Base-by-base conservation (phyloP, 164 flowering plant genomes). In the Litsea cubeba region DNA sequence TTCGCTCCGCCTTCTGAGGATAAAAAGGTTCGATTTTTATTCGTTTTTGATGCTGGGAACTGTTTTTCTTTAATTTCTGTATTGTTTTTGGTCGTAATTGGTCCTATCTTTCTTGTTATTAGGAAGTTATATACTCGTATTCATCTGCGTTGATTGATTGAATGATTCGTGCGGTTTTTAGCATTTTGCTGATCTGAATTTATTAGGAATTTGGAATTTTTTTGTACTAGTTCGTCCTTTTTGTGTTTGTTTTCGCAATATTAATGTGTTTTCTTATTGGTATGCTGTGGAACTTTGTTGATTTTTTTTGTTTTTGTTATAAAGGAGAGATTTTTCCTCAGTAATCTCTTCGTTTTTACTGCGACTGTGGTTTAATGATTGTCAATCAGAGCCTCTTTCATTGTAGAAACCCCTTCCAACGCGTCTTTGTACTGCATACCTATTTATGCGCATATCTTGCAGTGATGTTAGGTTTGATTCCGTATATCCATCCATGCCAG, bases 1-100 rank as follows among this genome's bases (percentile, higher is more conserved):
- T 83, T 85, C 49, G 69, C 78, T 68, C 91, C 94, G 10, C 50
- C 78, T 26, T 87, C 97, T 12, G 97, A 93, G 75, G 97, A 93
- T 60, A 93, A 89, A 74, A 94, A 93, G 95, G 99, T 91, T 12
- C 60, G n/a, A 50, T 57, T 11, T 2, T 50, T 26, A 28, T 54
- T 32, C 12, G 3, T 72, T 54, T 30, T 40, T 18, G 6, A 1
- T 65, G 1, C 14, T 54, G 14, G 2, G n/a, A 22, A 18, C 24
- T 40, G 17, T 2, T 12, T 54, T 51, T 17, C 58, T 12, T 51
- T 12, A 51, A 12, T 51, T 51, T 12, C 40, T 1, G 18, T 24
- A 24, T 26, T 70, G 24, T 28, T 20, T 8, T 32, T 8, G 2
- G n/a, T 30, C 25, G 20, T 18, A 40, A 40, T 40, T 40, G 11